Conservation (phyloP, 192 early-diverging fungal species). For the Hyaloraphidium curvatum region DNA sequence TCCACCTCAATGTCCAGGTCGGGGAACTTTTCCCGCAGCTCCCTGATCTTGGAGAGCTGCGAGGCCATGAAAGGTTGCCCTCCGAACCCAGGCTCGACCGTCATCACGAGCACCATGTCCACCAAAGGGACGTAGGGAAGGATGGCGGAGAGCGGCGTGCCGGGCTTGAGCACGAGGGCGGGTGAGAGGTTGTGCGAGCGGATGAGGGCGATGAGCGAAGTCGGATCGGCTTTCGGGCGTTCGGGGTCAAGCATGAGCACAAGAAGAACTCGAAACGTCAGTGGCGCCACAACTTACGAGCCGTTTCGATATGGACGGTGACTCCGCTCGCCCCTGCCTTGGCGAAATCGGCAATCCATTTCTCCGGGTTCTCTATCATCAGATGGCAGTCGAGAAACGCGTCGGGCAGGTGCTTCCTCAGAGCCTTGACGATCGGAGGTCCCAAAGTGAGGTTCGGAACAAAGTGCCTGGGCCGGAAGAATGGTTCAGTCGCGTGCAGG, state of each 20-base stretch:
- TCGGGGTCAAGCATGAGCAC: no score
- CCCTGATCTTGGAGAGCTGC: conserved; percentile 63
- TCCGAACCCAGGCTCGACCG: conserved; percentile 93
- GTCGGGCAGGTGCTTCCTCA: conserved; percentile 71
- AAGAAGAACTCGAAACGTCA: no score
- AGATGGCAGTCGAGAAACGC: conserved; percentile 79
- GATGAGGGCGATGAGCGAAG: conserved; percentile 60
- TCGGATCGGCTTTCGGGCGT: no score
- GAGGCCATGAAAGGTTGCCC: conserved; percentile 83
- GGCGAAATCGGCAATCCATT: conserved; percentile 89
- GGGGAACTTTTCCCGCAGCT: conserved; percentile 58
- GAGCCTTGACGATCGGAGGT: conserved; percentile 70
- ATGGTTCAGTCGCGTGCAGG: not conserved
- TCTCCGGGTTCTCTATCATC: conserved; percentile 54
- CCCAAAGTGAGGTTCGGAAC: conserved; percentile 93
- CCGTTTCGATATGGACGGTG: conserved; percentile 87
- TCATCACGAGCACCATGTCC: conserved; percentile 90
- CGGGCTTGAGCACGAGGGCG: conserved; percentile 81
- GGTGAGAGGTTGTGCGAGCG: conserved; percentile 74
- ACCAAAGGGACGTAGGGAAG: conserved; percentile 36
- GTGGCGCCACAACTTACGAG: conserved; percentile 27
- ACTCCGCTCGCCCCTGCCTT: conserved; percentile 70
- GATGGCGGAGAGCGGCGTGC: conserved; percentile 45
- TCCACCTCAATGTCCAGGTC: conserved; percentile 88
- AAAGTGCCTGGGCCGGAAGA: conserved; percentile 49